Evolutionary conservation across 257 asterid species (phyloP), one percentile per base, ranked within the genome.

Genomic region (Echium plantagineum): DNA sequence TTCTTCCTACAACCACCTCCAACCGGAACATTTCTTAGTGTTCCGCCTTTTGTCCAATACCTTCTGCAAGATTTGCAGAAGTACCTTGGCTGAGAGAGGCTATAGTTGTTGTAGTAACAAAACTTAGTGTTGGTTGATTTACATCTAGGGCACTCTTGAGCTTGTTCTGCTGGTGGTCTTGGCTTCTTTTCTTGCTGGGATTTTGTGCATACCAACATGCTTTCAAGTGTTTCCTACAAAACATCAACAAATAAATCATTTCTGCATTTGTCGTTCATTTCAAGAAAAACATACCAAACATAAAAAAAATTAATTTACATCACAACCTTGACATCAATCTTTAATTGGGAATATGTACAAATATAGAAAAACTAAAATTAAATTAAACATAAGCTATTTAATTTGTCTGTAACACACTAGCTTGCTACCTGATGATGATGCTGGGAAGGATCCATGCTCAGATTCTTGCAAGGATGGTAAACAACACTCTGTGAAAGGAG

Each of bases 101-200:
- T 87, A 76, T 90, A 90, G 64, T 90, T 90, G 82, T 90, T 90
- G 88, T 90, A 90, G 77, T 90, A 90, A 60, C 98, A 90, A 32
- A 90, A 90, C 18, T 90, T 90, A 17, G 98, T 90, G 86, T 87
- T 90, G 70, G 81, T 35, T 58, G 97, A 90, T 35, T 90, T 96
- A 63, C 97, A 90, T 58, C 97, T 66, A 31, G 98, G 98, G 89
- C 98, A 90, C 62, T 81, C 87, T 9, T 69, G 78, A 28, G 94
- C 70, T 51, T 83, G 80, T 63, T 80, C 98, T 22, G 59, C 32
- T 0, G 81, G 66, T 0, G 95, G 95, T 75, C 84, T 75, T 46
- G 94, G 67, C 46, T 83, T 85, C 81, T 82, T 87, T 35, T 87
- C 91, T 67, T 77, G 89, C 69, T 78, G 82, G 0, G 72, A 16